A percentile compares a stretch with the other conserved stretches of the same genome.
Conservation (phyloP, 305 asterid genomes). For the Fraxinus angustifolia region DNA sequence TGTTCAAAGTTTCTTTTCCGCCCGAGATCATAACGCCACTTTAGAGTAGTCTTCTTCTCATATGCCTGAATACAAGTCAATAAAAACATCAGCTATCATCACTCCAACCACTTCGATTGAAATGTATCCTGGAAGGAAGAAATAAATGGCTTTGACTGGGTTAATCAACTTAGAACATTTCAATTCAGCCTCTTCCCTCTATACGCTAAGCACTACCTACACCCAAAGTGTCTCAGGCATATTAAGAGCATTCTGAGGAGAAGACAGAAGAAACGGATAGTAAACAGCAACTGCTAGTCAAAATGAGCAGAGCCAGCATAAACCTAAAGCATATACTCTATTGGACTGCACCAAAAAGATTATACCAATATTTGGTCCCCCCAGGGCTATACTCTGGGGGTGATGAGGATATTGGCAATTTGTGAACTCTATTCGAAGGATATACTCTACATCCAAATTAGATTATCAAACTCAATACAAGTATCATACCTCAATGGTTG, state of each 20-base stretch:
- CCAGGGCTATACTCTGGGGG: not conserved
- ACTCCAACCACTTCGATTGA: not conserved
- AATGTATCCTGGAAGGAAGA: not conserved
- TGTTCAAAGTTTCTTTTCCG: constrained; percentile 61
- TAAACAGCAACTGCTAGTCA: not conserved
- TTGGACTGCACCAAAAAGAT: not conserved
- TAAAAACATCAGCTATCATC: constrained; percentile 7
- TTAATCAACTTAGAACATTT: not conserved
- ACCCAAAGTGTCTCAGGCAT: not conserved
- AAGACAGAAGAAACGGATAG: not conserved
- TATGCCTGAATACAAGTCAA: constrained; percentile 43
- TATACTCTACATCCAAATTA: not conserved
- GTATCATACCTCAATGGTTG: constrained; percentile 54
- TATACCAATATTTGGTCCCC: not conserved
- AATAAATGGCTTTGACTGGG: not conserved
- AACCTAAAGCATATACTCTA: not conserved
- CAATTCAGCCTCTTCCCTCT: not conserved
- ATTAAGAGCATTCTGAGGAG: not conserved
- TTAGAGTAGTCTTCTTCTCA: constrained; percentile 51
- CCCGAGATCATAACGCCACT: constrained; percentile 65
- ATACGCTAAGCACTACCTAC: not conserved
- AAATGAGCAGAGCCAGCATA: not conserved
- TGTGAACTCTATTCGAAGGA: not conserved
- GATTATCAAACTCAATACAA: not conserved
- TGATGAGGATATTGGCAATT: not conserved